A percentile compares a stretch with the other conserved stretches of the same genome.
Conservation (phyloP, 2,329 filamentous ascomycete genomes). For the Exophiala lecanii-corni region DNA sequence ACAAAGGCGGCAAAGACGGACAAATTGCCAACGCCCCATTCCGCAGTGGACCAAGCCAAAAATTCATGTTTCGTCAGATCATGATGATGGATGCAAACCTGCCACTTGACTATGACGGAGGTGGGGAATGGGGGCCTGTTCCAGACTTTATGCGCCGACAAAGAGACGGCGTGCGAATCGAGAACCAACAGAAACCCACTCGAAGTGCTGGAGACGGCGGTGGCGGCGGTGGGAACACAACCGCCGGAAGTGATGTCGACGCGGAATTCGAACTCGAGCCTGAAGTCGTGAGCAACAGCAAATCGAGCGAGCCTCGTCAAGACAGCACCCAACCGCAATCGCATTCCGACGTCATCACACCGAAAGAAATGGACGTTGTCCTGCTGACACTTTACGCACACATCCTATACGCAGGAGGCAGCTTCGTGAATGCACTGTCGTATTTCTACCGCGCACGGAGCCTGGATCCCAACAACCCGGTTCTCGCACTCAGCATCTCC, state of each 20-base stretch:
- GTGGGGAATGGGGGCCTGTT: conserved; percentile 31
- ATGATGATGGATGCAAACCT: conserved; percentile 77
- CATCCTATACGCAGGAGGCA: conserved; percentile 77
- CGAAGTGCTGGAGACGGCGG: conserved; percentile 12
- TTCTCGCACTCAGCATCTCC: conserved; percentile 75
- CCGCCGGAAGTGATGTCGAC: background rate
- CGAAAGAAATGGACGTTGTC: conserved; percentile 65
- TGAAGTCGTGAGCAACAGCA: too few species aligned
- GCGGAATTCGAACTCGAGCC: background rate
- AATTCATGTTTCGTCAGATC: conserved; percentile 86
- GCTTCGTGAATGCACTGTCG: conserved; percentile 76
- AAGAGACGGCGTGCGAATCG: conserved; percentile 4
- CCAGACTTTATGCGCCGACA: conserved; percentile 28
- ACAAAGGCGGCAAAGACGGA: conserved; percentile 36
- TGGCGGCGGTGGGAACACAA: background rate
- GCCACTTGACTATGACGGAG: conserved; percentile 43
- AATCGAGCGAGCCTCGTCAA: too few species aligned
- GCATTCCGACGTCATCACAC: conserved; percentile 17
- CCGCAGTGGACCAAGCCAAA: conserved; percentile 68
- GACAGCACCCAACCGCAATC: background rate
- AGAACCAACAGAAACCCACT: conserved; percentile 22
- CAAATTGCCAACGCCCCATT: conserved; percentile 48
- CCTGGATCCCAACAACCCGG: conserved; percentile 39
- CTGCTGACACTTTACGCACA: conserved; percentile 87
- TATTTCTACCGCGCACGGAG: conserved; percentile 75